phyloP scores from a whole-genome alignment of 1,284 basidiomycete genomes.

The Ceratobasidium sp. region DNA sequence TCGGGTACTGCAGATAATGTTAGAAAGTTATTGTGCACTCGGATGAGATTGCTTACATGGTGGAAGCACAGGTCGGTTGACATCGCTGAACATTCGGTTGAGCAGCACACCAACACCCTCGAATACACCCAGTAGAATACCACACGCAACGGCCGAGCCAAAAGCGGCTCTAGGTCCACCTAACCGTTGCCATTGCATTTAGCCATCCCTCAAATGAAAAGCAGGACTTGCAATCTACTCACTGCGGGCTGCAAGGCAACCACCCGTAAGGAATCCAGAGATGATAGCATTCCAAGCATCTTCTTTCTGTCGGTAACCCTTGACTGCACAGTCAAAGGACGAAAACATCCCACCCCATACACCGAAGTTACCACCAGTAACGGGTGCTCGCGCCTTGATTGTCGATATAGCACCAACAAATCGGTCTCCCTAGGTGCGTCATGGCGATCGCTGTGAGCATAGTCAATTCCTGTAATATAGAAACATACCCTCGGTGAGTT shows the following conservation, averaged over 20 bases:
- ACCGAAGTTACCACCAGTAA: slow-evolving; percentile 98
- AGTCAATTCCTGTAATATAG: background rate
- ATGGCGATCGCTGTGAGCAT: slow-evolving; percentile 28
- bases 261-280: slow-evolving; percentile 98
- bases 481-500: slow-evolving; percentile 91
- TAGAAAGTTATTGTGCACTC: background rate
- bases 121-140: slow-evolving; percentile 96
- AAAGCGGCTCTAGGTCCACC: slow-evolving; percentile 94
- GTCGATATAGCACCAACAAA: slow-evolving; percentile 94
- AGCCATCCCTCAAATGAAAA: background rate
- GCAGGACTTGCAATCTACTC: slow-evolving; percentile 62
- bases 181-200: slow-evolving; percentile 57
- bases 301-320: slow-evolving; percentile 98
- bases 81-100: slow-evolving; percentile 86
- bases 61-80: slow-evolving; percentile 79
- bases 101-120: slow-evolving; percentile 94
- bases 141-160: slow-evolving; percentile 93
- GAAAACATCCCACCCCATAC: slow-evolving; percentile 99
- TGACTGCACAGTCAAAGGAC: slow-evolving; percentile 97
- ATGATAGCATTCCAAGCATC: slow-evolving; percentile 99
- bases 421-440: slow-evolving; percentile 84
- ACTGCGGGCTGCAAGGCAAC: slow-evolving; percentile 95
- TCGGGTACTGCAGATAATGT: slow-evolving; percentile 40
- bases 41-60: slow-evolving; percentile 58
- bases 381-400: slow-evolving; percentile 98